These are phyloP conservation scores for Huntiella abstrusa DNA, from an alignment of 2,329 filamentous ascomycete genomes.

Conservation along the genomic window DNA sequence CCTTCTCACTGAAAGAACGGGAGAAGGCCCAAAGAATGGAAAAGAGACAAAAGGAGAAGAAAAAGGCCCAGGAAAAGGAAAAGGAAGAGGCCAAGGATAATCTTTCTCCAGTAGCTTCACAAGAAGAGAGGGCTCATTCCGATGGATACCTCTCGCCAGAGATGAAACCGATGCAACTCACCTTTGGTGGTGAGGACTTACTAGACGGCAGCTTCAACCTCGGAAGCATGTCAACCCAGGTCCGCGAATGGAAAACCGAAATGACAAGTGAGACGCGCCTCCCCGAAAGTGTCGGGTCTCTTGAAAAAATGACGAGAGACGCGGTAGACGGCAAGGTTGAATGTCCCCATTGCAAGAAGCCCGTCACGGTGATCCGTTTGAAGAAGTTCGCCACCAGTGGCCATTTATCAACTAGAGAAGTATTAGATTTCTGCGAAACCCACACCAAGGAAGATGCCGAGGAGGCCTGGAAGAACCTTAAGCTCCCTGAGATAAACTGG, in stretches of 20 bases:
- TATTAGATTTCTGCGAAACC: constrained; percentile 42
- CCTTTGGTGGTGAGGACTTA: neutral
- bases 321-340: constrained; percentile 2
- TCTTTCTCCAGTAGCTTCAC: too few relatives aligned
- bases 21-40: neutral
- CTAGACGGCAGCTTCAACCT: neutral
- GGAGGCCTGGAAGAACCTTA: constrained; percentile 27
- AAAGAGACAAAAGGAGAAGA: neutral
- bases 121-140: too few relatives aligned
- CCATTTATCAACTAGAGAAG: constrained; percentile 35
- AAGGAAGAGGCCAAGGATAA: neutral
- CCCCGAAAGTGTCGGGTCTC: neutral
- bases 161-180: too few relatives aligned
- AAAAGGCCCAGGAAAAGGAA: neutral
- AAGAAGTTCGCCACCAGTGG: constrained; percentile 28
- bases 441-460: constrained; percentile 40
- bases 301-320: neutral
- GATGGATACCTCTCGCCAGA: too few relatives aligned
- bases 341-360: constrained; percentile 50
- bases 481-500: constrained; percentile 61
- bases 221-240: neutral
- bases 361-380: constrained; percentile 37
- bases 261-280: too few relatives aligned
- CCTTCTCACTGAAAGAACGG: neutral
- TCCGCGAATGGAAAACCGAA: neutral